Conservation (phyloP, 1,284 basidiomycete species). For the Leccinum subrobustum region DNA sequence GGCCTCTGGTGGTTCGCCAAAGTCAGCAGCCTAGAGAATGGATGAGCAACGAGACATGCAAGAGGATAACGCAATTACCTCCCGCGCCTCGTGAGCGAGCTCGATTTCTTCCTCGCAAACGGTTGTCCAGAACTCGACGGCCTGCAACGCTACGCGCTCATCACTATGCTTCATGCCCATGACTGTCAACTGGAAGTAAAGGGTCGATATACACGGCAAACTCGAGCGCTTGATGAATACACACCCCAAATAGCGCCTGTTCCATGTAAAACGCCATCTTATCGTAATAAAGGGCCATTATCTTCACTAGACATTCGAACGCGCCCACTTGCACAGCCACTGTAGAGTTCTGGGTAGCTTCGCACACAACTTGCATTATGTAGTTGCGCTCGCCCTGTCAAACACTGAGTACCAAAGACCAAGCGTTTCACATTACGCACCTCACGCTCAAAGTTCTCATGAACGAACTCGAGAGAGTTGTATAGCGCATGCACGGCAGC, state of each 20-base stretch:
- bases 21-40: slow-evolving; percentile 73
- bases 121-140: slow-evolving; percentile 99
- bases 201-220: background rate
- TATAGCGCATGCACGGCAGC: slow-evolving; percentile 92
- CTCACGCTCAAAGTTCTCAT: slow-evolving; percentile 97
- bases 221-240: slow-evolving; percentile 33
- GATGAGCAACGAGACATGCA: slow-evolving; percentile 6
- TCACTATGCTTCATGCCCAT: slow-evolving; percentile 96
- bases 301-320: slow-evolving; percentile 94
- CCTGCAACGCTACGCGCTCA: slow-evolving; percentile 91
- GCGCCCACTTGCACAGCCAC: slow-evolving; percentile 87
- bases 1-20: slow-evolving; percentile 86
- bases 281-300: slow-evolving; percentile 98
- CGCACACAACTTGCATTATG: slow-evolving; percentile 99
- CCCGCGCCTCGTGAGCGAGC: slow-evolving; percentile 87
- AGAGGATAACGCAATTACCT: slow-evolving; percentile 48
- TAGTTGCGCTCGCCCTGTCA: slow-evolving; percentile 94
- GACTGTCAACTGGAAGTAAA: slow-evolving; percentile 77
- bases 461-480: slow-evolving; percentile 97
- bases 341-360: slow-evolving; percentile 87
- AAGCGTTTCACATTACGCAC: slow-evolving; percentile 42
- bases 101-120: slow-evolving; percentile 98
- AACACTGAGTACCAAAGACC: slow-evolving; percentile 8
- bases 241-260: slow-evolving; percentile 93
- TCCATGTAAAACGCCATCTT: slow-evolving; percentile 99